Conservation (phyloP, 2,329 filamentous ascomycete genomes). For the Clonostachys solani region DNA sequence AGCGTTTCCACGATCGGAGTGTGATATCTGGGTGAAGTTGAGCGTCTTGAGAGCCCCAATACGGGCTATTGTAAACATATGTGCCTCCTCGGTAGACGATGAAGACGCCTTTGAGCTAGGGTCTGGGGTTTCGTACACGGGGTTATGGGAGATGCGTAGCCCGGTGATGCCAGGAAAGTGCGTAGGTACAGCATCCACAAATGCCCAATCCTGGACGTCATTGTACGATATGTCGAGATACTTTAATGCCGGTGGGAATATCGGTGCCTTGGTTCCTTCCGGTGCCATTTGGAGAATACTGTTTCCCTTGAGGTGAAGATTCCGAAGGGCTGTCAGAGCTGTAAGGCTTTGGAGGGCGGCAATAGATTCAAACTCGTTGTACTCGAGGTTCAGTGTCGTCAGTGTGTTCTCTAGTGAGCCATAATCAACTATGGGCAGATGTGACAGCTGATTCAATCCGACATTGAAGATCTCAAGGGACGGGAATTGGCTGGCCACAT, state of each 20-base stretch:
- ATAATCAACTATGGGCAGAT: conserved; percentile 37
- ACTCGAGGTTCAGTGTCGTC: conserved; percentile 64
- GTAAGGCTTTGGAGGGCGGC: conserved; percentile 52
- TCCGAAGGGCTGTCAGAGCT: conserved; percentile 45
- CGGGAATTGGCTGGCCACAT: conserved; percentile 48
- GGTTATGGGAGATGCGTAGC: conserved; percentile 82
- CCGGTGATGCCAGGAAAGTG: conserved; percentile 70
- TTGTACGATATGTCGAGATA: conserved; percentile 76
- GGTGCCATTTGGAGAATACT: conserved; percentile 46
- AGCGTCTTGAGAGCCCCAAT: conserved; percentile 63
- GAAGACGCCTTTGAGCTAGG: conserved; percentile 21
- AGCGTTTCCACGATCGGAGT: conserved; percentile 76
- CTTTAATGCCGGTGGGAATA: conserved; percentile 50
- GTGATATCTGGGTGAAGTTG: conserved; percentile 69
- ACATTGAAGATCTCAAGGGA: conserved; percentile 45
- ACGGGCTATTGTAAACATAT: conserved; percentile 82
- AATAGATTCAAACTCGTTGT: conserved; percentile 62
- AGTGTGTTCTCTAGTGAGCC: conserved; percentile 43
- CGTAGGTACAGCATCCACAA: conserved; percentile 64
- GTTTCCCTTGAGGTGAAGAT: conserved; percentile 74
- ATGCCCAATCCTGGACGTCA: conserved; percentile 62
- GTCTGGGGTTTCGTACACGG: conserved; percentile 63
- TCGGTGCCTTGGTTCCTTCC: conserved; percentile 19
- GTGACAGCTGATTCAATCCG: conserved; percentile 53
- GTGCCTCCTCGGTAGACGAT: conserved; percentile 69